phyloP scores from a whole-genome alignment of 2,329 filamentous ascomycete species.

The Phoma sp. region DNA sequence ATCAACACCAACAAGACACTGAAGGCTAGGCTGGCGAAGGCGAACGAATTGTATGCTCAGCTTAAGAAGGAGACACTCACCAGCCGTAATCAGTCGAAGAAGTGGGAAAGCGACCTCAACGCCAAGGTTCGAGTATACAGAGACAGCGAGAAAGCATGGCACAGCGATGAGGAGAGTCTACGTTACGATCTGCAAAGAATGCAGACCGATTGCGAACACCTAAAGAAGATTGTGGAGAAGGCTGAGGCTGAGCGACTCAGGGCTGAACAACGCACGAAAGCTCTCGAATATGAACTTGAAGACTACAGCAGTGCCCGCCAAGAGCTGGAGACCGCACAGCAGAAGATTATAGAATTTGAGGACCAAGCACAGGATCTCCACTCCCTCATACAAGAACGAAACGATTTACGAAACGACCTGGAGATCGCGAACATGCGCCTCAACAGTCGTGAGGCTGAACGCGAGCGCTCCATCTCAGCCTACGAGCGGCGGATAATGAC shows the following conservation, averaged over 20 bases:
- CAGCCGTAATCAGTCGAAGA: constrained; percentile 74
- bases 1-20: constrained; percentile 77
- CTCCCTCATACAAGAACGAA: constrained; percentile 62
- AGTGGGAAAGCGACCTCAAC: constrained; percentile 75
- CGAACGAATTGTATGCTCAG: constrained; percentile 72
- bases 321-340: constrained; percentile 42
- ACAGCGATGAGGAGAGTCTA: constrained; percentile 62
- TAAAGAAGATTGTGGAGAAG: constrained; percentile 70
- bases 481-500: constrained; percentile 58
- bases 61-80: constrained; percentile 75
- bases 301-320: constrained; percentile 58
- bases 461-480: constrained; percentile 53
- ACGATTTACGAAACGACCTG: constrained; percentile 64
- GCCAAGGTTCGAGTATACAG: constrained; percentile 69
- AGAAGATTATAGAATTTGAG: constrained; percentile 40
- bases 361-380: constrained; percentile 53
- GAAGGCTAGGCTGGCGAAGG: constrained; percentile 74
- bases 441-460: constrained; percentile 57
- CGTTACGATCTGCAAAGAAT: constrained; percentile 64
- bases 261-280: constrained; percentile 62
- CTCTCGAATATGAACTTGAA: constrained; percentile 64
- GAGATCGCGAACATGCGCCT: constrained; percentile 66
- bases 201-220: constrained; percentile 66
- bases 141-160: constrained; percentile 73
- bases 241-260: constrained; percentile 69